Evolutionary conservation across 331 rosid species (phyloP).

Genomic region (Phaseolus coccineus): DNA sequence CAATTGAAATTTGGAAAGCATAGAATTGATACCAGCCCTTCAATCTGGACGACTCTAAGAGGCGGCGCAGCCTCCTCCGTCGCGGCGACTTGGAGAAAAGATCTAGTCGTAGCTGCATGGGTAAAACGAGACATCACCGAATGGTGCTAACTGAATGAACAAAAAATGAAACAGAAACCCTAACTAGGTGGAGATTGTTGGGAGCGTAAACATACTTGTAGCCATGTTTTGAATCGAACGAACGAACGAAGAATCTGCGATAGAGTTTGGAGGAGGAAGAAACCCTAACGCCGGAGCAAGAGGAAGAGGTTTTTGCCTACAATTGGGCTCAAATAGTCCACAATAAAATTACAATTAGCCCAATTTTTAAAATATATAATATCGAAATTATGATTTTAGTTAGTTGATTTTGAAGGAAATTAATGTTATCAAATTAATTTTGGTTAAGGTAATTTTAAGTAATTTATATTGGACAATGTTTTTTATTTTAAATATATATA

Average conservation of each 20-base stretch:
- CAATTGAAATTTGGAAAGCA: not conserved
- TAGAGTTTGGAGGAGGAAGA: slow-evolving; percentile 1
- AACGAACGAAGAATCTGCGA: not conserved
- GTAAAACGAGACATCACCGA: not conserved
- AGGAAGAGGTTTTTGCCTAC: slow-evolving; percentile 9
- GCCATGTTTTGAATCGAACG: slow-evolving; percentile 39
- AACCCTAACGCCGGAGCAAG: slow-evolving; percentile 47
- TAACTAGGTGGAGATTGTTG: not conserved
- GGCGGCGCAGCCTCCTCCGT: slow-evolving; percentile 89
- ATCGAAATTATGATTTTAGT: no score
- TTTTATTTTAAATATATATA: no score
- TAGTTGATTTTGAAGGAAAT: no score
- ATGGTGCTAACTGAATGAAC: not conserved
- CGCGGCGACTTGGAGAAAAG: slow-evolving; percentile 88
- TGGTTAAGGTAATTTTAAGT: no score
- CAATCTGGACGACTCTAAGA: slow-evolving; percentile 93
- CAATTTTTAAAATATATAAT: not conserved
- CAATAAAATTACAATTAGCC: not conserved
- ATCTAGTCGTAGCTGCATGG: slow-evolving; percentile 62
- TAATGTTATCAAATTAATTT: no score
- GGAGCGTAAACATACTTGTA: not conserved
- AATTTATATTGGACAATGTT: no score
- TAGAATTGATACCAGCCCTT: slow-evolving; percentile 73
- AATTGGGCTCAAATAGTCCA: slow-evolving; percentile 38
- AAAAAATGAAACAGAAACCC: not conserved